Evolutionary conservation across 768 basidiomycete genomes (phyloP), one percentile per base, ranked within the genome.

Genomic region (Leccinum pellstonianum): DNA sequence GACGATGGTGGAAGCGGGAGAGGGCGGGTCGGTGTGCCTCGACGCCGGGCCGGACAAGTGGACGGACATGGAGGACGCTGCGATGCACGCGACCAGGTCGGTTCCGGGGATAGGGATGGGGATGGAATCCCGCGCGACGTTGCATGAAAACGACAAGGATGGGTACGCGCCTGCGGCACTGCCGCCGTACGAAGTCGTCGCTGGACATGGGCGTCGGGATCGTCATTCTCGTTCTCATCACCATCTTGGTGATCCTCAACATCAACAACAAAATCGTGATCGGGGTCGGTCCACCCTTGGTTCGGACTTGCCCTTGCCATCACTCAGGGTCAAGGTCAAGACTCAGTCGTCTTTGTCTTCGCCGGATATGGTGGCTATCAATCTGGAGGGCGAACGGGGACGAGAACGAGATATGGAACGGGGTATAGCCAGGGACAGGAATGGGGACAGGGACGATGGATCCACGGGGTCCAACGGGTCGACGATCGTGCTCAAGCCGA

Each of bases 401-500:
- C n/a, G 4, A 4, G 5, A 21, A 0, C 19, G n/a, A 43, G n/a
- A 43, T 19, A 4, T 19, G 17, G 1, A n/a, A 43, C n/a, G 41
- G 41, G n/a, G 11, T 11, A 3, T 12, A 46, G 4, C 0, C 9
- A 19, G 43, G n/a, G 41, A 43, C n/a, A 11, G 10, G 9, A 4
- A 19, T 43, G 41, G 37, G 7, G 37, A 37, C 37, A 3, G 9
- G n/a, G 43, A 46, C 43, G n/a, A 46, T 11, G 43, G 19, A 12
- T 46, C 43, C 4, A 46, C 11, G 19, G 10, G n/a, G 4, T 19
- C 43, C 10, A 46, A 46, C 9, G 43, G 10, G 19, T 21, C 43
- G 43, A 11, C 62, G 31, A 1, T 66, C 38, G 52, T 52, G 27
- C 23, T 73, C 48, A 64, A 64, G 54, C 72, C 70, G n/a, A 74